phyloP scores from a whole-genome alignment of 2,329 filamentous ascomycete genomes.

The Diaporthe nobilis region DNA sequence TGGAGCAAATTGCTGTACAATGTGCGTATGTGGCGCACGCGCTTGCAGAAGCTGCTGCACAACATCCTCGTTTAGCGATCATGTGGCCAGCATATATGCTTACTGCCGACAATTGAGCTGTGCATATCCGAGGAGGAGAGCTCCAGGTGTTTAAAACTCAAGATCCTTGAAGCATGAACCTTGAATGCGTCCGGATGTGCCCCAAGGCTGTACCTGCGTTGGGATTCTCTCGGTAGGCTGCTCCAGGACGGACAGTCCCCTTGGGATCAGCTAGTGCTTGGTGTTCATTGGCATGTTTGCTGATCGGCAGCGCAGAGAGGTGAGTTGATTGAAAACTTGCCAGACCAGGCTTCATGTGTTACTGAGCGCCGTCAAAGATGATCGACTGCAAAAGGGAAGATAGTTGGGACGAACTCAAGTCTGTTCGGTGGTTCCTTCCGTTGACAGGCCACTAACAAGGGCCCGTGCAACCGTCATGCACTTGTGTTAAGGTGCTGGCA shows the following conservation, averaged over 20 bases:
- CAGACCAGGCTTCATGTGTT: neutral
- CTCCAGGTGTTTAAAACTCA: neutral
- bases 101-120: neutral
- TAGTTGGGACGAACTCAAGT: neutral
- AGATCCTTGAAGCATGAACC: neutral
- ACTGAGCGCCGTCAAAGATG: neutral
- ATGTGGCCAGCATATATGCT: neutral
- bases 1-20: neutral
- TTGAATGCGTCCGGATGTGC: neutral
- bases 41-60: slow-evolving; percentile 20
- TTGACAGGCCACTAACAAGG: neutral
- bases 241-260: neutral
- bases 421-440: neutral
- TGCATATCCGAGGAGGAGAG: neutral
- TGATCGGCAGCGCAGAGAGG: neutral
- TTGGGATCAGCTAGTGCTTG: neutral
- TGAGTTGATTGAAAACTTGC: too few relatives aligned
- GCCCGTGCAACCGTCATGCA: neutral
- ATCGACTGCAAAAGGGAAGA: neutral
- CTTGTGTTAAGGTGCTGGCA: neutral
- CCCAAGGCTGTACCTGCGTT: neutral
- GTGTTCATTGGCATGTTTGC: too few relatives aligned
- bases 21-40: slow-evolving; percentile 7
- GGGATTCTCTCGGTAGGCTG: neutral
- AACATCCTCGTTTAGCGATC: slow-evolving; percentile 1